Conservation (phyloP, 345 rosid species). For the Salix purpurea region DNA sequence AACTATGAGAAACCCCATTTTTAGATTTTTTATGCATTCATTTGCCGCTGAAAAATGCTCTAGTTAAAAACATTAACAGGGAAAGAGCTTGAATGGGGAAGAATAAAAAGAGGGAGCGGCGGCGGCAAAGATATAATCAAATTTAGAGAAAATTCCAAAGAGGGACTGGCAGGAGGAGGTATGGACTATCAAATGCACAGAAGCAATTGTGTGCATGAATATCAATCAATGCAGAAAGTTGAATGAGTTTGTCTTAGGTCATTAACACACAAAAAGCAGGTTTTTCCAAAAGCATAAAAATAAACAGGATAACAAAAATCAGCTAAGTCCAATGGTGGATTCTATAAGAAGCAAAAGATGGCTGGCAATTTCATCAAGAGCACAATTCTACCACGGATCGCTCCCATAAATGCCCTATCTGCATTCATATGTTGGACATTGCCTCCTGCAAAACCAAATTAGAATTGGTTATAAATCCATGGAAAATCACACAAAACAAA, state of each 20-base stretch:
- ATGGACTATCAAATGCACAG: background rate
- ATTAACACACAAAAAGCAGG: background rate
- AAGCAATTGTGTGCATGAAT: constrained; percentile 7
- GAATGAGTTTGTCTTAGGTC: background rate
- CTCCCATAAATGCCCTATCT: constrained; percentile 7
- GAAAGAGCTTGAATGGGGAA: no score
- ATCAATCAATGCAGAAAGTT: background rate
- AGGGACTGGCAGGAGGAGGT: background rate
- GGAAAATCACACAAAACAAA: background rate
- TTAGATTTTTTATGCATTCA: background rate
- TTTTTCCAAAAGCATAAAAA: constrained; percentile 7
- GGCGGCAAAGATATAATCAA: background rate
- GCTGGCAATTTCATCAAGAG: constrained; percentile 10
- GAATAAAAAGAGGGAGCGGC: background rate
- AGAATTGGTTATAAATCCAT: background rate
- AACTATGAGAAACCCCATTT: no score
- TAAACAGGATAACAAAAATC: background rate
- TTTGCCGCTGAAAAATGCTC: background rate
- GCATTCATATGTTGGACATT: background rate
- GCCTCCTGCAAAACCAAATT: constrained; percentile 30
- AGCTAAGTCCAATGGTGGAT: constrained; percentile 15
- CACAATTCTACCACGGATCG: constrained; percentile 6
- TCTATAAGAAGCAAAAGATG: constrained; percentile 16
- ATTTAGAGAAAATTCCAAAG: background rate
- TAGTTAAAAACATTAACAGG: background rate